Percentiles rank a stretch among this genome's conserved stretches.
Evolutionary conservation across 73 alveolate species (phyloP).

Genomic region (Tetrahymena elliotti): DNA sequence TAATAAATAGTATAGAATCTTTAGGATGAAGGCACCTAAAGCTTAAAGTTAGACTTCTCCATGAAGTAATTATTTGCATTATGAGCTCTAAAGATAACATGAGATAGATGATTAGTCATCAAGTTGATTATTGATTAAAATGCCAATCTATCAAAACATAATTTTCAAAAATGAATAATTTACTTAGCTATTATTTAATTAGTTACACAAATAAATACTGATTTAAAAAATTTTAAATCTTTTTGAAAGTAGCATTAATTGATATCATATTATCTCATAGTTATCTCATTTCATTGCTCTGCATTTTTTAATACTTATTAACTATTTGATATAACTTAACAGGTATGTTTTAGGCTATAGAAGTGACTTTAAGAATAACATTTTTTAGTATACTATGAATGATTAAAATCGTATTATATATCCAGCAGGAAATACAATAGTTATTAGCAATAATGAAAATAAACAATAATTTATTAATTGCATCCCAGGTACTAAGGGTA

Average conservation of each 20-base stretch:
- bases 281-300: not conserved
- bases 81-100: not conserved
- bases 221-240: too few relatives aligned
- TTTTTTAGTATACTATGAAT: not conserved
- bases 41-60: not conserved
- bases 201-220: not conserved
- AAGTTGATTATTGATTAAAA: too few relatives aligned
- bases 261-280: not conserved
- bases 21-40: not conserved
- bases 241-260: not conserved
- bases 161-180: not conserved
- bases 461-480: not conserved
- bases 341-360: not conserved
- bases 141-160: not conserved
- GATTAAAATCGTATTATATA: slow-evolving; percentile 4
- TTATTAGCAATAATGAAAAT: slow-evolving; percentile 10
- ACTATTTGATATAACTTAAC: not conserved
- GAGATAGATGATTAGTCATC: not conserved
- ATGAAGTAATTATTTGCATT: not conserved
- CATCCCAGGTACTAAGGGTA: slow-evolving; percentile 23
- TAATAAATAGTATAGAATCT: not conserved
- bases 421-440: slow-evolving; percentile 37
- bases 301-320: not conserved
- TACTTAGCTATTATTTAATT: not conserved
- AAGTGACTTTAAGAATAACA: not conserved